Conservation (phyloP, 176 grass and related monocot genomes). For the Oryza nivara region DNA sequence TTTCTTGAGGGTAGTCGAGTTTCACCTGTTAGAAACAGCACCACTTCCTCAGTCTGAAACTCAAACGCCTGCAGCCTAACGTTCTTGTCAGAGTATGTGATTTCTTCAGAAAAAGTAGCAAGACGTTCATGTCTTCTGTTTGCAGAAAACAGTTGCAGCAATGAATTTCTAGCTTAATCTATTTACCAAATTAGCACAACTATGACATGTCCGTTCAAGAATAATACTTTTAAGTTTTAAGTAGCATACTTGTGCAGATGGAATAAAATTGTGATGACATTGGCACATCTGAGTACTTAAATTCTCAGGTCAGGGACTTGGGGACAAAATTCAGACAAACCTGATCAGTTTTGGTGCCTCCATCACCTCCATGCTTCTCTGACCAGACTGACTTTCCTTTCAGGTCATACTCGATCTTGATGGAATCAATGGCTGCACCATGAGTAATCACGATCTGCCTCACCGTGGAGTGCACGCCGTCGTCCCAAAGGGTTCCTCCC, state of each 20-base stretch:
- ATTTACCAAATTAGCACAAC: not conserved
- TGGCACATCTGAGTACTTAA: not conserved
- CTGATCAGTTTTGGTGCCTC: slow-evolving; percentile 48
- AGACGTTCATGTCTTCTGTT: not conserved
- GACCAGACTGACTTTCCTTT: slow-evolving; percentile 58
- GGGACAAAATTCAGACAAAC: slow-evolving; percentile 17
- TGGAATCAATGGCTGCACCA: slow-evolving; percentile 47
- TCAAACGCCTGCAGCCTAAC: not conserved
- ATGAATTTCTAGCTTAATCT: not conserved
- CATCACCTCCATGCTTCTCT: slow-evolving; percentile 47
- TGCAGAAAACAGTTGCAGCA: too few species aligned
- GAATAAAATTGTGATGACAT: not conserved
- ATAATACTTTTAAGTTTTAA: not conserved
- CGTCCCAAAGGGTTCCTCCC: slow-evolving; percentile 58
- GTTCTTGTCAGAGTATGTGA: not conserved
- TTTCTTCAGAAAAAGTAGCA: not conserved
- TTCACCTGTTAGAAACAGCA: slow-evolving; percentile 38
- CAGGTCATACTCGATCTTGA: slow-evolving; percentile 55
- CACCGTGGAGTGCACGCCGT: slow-evolving; percentile 45
- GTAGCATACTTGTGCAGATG: not conserved
- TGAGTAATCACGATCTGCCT: slow-evolving; percentile 49
- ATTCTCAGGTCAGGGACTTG: not conserved
- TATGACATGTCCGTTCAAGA: not conserved
- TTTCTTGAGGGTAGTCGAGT: slow-evolving; percentile 49
- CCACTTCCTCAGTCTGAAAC: not conserved